Base-by-base conservation (phyloP, 805 yeast species). In the Teunomyces panamensis region DNA sequence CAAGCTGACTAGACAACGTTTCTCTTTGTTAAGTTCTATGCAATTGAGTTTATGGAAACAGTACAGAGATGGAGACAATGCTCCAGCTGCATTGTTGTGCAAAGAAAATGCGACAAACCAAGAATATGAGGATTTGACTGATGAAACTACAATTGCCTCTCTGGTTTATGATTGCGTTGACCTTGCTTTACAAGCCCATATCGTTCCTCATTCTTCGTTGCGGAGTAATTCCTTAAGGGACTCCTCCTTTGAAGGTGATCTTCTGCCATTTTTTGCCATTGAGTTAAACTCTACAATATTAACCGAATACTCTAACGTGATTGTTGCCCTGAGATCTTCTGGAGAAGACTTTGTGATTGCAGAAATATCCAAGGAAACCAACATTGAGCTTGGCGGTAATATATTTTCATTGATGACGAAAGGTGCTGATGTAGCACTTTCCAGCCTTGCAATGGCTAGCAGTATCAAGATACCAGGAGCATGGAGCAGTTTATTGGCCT, bases 401-500 rank as follows among this genome's bases (percentile, higher is more conserved):
- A 50, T 74, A 43, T 66, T 69, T 64, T 62, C 65, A 5, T 59
- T 78, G 20, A 59, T 75, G n/a, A 54, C 62, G 2, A 56, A 64
- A 41, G 73, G 78, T 4, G 71, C 68, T 14, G 69, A 69, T 36
- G 52, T 76, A 1, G 59, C 77, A 0, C 80, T 80, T 0, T 62
- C 68, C 1, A 67, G 66, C 39, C 62, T 75, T 20, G 74, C 81
- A 5, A 63, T 81, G 3, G 61, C 75, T 5, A 68, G 73, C 2
- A 78, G 74, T 51, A 58, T 85, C 26, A 63, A 75, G n/a, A 65
- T 82, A 24, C 77, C 79, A 2, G 75, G 81, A 4, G 79, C 83
- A 0, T 79, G 84, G 81, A 79, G 83, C 44, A 81, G 88, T 58
- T 55, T 85, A 5, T 59, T 86, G 17, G 80, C 84, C 0, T 86